These are phyloP conservation scores for Hortiboletus rubellus DNA, from an alignment of 1,284 basidiomycete species.

Conservation along the genomic window DNA sequence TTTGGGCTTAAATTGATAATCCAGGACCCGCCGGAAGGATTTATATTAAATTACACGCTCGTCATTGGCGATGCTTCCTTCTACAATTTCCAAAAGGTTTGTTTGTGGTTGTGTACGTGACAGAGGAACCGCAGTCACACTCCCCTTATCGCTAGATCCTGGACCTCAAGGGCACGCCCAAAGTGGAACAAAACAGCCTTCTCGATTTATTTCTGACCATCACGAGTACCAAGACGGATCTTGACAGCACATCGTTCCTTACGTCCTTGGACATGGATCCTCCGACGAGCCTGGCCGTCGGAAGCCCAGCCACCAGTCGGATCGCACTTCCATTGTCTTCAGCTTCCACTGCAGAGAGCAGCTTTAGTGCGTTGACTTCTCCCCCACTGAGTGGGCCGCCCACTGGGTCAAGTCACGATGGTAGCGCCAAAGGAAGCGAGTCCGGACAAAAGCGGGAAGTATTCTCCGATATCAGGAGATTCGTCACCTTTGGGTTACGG, in stretches of 20 bases:
- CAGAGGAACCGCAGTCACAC: constrained; percentile 12
- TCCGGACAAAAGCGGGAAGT: constrained; percentile 63
- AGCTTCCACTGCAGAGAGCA: constrained; percentile 44
- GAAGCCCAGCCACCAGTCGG: constrained; percentile 60
- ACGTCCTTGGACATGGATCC: constrained; percentile 95
- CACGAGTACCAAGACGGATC: constrained; percentile 84
- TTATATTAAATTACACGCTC: constrained; percentile 92
- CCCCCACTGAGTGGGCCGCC: constrained; percentile 57
- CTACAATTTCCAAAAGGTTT: constrained; percentile 95
- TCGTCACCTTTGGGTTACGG: constrained; percentile 83
- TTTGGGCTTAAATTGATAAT: neutral
- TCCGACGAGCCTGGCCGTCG: constrained; percentile 45
- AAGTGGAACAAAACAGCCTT: constrained; percentile 83
- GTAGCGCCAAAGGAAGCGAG: constrained; percentile 44
- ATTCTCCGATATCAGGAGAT: constrained; percentile 81
- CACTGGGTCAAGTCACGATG: constrained; percentile 48
- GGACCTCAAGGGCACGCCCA: constrained; percentile 92
- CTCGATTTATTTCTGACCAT: constrained; percentile 90
- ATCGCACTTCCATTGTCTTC: constrained; percentile 49
- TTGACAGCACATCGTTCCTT: constrained; percentile 87
- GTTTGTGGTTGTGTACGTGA: constrained; percentile 4
- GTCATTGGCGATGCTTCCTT: constrained; percentile 91
- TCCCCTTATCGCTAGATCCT: constrained; percentile 61
- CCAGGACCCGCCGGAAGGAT: constrained; percentile 88
- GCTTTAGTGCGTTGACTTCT: constrained; percentile 58